These are phyloP conservation scores for Phialophora verrucosa DNA, from an alignment of 2,329 filamentous ascomycete species.

Conservation along the genomic window DNA sequence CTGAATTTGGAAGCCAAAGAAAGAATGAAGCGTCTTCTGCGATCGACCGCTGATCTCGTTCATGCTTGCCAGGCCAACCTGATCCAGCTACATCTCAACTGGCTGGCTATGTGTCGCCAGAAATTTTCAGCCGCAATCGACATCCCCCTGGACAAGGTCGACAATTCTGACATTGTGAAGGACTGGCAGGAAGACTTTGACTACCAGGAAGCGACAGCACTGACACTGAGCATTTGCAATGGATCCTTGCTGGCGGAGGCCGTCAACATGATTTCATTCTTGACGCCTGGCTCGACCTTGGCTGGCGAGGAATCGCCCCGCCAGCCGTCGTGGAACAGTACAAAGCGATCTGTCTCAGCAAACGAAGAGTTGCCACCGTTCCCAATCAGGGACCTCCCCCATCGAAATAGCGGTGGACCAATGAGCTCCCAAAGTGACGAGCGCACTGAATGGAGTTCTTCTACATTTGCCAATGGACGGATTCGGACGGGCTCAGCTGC, in stretches of 20 bases:
- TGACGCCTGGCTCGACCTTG: slow-evolving; percentile 58
- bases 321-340: slow-evolving; percentile 57
- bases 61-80: slow-evolving; percentile 83
- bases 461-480: slow-evolving; percentile 61
- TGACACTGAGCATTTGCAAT: slow-evolving; percentile 77
- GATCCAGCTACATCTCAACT: slow-evolving; percentile 79
- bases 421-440: slow-evolving; percentile 59
- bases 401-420: slow-evolving; percentile 34
- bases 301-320: slow-evolving; percentile 50
- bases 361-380: slow-evolving; percentile 64
- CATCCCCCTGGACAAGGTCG: slow-evolving; percentile 70
- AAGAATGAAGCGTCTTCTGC: slow-evolving; percentile 83
- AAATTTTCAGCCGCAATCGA: slow-evolving; percentile 62
- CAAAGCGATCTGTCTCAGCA: slow-evolving; percentile 47
- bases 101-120: slow-evolving; percentile 82
- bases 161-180: slow-evolving; percentile 73
- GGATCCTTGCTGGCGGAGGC: slow-evolving; percentile 67
- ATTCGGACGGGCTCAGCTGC: slow-evolving; percentile 63
- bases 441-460: slow-evolving; percentile 29
- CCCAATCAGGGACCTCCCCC: slow-evolving; percentile 24
- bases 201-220: slow-evolving; percentile 73
- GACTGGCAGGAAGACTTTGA: slow-evolving; percentile 81
- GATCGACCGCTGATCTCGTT: slow-evolving; percentile 79
- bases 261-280: slow-evolving; percentile 65
- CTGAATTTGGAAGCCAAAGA: slow-evolving; percentile 93